Percentiles rank a stretch among this genome's conserved stretches.
Evolutionary conservation across 305 asterid species (phyloP).

Genomic region (Euphrasia arctica): DNA sequence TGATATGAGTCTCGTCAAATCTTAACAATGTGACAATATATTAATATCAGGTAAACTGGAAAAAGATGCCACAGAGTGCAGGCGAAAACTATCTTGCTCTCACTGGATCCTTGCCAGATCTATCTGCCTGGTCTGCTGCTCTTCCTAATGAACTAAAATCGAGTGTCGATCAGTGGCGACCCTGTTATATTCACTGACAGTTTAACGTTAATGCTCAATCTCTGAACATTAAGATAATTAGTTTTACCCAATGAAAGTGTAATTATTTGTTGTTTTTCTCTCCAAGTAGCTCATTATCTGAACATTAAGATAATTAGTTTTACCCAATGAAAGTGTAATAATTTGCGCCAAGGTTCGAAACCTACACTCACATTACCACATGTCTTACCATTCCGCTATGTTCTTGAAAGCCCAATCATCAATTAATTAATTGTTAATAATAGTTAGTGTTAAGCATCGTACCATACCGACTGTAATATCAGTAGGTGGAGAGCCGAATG

Average conservation of each 20-base stretch:
- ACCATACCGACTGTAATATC: no score
- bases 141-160: slow-evolving; percentile 48
- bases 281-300: no score
- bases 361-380: no score
- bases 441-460: no score
- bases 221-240: neutral
- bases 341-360: no score
- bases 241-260: neutral
- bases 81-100: slow-evolving; percentile 73
- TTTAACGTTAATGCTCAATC: slow-evolving; percentile 1
- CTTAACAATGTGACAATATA: neutral
- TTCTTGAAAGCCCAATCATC: no score
- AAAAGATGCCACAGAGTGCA: slow-evolving; percentile 50
- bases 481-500: no score
- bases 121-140: slow-evolving; percentile 51
- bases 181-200: slow-evolving; percentile 31
- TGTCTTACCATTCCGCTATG: no score
- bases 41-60: slow-evolving; percentile 59
- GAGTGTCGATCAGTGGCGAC: slow-evolving; percentile 41
- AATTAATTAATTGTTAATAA: no score
- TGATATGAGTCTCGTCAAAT: no score
- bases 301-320: no score
- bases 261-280: neutral
- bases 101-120: slow-evolving; percentile 63
- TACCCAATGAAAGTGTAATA: no score